These are phyloP conservation scores for Fulvia fulva DNA, from an alignment of 2,329 filamentous ascomycete species.

Conservation along the genomic window DNA sequence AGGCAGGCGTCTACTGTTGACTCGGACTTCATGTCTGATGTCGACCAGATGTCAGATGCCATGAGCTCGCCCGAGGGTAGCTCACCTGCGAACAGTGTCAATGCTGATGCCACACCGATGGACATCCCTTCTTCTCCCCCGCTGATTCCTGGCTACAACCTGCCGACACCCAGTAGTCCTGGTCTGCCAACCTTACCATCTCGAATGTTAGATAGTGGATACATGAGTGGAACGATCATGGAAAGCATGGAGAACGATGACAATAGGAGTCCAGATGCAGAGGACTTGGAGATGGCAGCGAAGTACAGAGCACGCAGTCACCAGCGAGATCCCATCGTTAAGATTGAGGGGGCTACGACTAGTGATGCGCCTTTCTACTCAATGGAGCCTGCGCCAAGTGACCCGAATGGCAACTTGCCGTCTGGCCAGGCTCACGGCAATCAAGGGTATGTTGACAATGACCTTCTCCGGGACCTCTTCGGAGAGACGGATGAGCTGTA, in stretches of 20 bases:
- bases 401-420: conserved; percentile 15
- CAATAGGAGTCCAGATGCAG: conserved; percentile 35
- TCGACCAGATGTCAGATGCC: conserved; percentile 38
- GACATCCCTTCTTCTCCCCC: conserved; percentile 90
- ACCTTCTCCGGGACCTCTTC: conserved; percentile 16
- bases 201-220: conserved; percentile 62
- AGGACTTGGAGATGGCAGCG: conserved; percentile 34
- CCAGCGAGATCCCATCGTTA: conserved; percentile 23
- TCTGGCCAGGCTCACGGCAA: conserved; percentile 12
- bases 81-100: conserved; percentile 42
- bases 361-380: conserved; percentile 14
- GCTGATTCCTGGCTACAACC: conserved; percentile 56
- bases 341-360: conserved; percentile 24
- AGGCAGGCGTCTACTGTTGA: conserved; percentile 30
- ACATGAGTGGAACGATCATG: conserved; percentile 71
- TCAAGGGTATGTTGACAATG: conserved; percentile 29
- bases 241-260: conserved; percentile 61
- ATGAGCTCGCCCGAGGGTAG: conserved; percentile 46
- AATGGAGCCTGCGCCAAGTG: conserved; percentile 4
- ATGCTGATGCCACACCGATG: conserved; percentile 63
- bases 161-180: conserved; percentile 68
- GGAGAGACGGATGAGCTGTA: conserved; percentile 10
- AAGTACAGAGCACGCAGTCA: conserved; percentile 30
- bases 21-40: conserved; percentile 31
- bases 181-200: conserved; percentile 52